Conservation (phyloP, 2,329 filamentous ascomycete species). For the Zarea fungicola region DNA sequence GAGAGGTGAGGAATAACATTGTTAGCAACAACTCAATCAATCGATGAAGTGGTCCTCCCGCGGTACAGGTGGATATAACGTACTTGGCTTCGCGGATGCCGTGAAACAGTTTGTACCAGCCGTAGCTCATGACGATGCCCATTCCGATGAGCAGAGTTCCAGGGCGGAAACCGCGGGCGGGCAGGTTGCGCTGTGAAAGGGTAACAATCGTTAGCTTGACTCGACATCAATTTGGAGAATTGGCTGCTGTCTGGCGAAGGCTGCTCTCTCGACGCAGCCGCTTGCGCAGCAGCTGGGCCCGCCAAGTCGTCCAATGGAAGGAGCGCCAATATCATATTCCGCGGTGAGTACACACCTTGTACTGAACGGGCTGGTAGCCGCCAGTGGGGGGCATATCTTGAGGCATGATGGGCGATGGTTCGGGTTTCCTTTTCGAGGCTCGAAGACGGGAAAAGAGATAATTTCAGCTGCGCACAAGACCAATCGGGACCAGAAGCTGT, state of each 20-base stretch:
- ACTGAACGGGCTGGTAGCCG: slow-evolving; percentile 95
- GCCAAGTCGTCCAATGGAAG: neutral
- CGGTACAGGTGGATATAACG: slow-evolving; percentile 30
- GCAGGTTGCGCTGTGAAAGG: slow-evolving; percentile 74
- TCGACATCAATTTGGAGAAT: neutral
- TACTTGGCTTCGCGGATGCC: slow-evolving; percentile 92
- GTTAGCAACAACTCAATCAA: slow-evolving; percentile 9
- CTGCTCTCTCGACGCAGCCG: too few species aligned
- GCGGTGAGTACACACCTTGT: slow-evolving; percentile 64
- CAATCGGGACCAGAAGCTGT: neutral
- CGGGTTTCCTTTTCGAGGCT: too few species aligned
- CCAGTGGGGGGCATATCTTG: slow-evolving; percentile 95
- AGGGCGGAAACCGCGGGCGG: slow-evolving; percentile 83
- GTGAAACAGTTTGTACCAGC: slow-evolving; percentile 79
- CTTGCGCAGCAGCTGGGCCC: neutral
- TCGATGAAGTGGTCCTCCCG: neutral
- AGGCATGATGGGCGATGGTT: slow-evolving; percentile 61
- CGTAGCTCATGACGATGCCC: slow-evolving; percentile 76
- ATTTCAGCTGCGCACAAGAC: slow-evolving; percentile 16
- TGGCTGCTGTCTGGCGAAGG: too few species aligned
- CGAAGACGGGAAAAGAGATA: slow-evolving; percentile 9
- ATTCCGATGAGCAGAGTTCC: slow-evolving; percentile 71
- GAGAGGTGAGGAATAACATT: neutral
- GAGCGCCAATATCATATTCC: too few species aligned
- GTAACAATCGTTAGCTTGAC: slow-evolving; percentile 9